phyloP scores from a whole-genome alignment of 495 filamentous ascomycete species.

The Parachaetomium inaequale region DNA sequence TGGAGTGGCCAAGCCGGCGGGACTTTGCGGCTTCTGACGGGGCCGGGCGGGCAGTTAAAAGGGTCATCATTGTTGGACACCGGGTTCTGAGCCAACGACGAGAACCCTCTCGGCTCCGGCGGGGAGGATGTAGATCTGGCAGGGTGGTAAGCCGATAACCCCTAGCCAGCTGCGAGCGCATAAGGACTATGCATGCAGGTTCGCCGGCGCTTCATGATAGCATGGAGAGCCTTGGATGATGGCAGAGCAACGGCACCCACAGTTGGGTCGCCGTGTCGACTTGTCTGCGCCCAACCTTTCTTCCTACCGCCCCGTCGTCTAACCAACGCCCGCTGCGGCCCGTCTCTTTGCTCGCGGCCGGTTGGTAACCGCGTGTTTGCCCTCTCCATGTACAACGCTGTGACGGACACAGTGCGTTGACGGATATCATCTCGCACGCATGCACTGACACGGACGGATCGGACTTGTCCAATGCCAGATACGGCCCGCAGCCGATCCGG shows the following conservation, averaged over 20 bases:
- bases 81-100: neutral
- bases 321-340: slow-evolving; percentile 3
- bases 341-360: slow-evolving; percentile 8
- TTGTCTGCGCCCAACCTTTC: slow-evolving; percentile 19
- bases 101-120: neutral
- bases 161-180: neutral
- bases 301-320: neutral
- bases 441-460: neutral
- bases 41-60: neutral
- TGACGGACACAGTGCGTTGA: neutral
- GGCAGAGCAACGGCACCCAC: slow-evolving; percentile 1
- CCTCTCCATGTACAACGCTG: neutral
- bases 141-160: neutral
- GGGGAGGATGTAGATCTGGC: neutral
- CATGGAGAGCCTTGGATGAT: neutral
- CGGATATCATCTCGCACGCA: neutral
- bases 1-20: neutral
- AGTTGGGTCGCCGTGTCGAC: slow-evolving; percentile 15
- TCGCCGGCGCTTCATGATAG: neutral
- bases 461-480: slow-evolving; percentile 1
- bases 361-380: slow-evolving; percentile 13
- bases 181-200: slow-evolving; percentile 9
- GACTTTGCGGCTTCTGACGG: neutral
- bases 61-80: slow-evolving; percentile 3
- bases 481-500: slow-evolving; percentile 4